phyloP scores from a whole-genome alignment of 73 alveolate genomes.

The Paramecium primaurelia region DNA sequence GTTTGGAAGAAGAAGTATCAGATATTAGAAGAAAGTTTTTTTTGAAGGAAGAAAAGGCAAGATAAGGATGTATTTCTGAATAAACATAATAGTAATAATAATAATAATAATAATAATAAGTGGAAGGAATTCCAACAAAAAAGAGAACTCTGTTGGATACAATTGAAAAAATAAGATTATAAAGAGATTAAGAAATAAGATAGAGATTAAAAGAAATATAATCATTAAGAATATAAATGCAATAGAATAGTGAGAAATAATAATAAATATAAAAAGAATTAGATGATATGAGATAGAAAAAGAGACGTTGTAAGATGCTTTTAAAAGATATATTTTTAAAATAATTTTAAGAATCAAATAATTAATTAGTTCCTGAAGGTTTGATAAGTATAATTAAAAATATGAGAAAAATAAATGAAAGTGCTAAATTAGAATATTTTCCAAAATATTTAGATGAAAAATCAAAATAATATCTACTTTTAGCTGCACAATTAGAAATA shows the following conservation, averaged over 20 bases:
- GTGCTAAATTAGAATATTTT: slow-evolving; percentile 29
- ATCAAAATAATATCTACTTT: neutral
- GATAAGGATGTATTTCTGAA: slow-evolving; percentile 39
- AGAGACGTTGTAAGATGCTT: neutral
- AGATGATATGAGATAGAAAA: slow-evolving; percentile 38
- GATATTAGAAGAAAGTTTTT: neutral
- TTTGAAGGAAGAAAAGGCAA: neutral
- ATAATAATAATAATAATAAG: neutral
- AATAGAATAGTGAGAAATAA: slow-evolving; percentile 9
- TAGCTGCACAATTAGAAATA: neutral
- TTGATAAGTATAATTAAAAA: neutral
- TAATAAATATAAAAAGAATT: neutral
- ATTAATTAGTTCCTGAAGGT: slow-evolving; percentile 26
- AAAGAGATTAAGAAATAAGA: neutral
- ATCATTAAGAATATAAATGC: neutral
- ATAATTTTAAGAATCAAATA: neutral
- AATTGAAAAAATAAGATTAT: neutral
- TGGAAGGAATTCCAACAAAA: neutral
- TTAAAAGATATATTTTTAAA: slow-evolving; percentile 32
- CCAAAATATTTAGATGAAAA: neutral
- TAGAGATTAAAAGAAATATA: neutral
- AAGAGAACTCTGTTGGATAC: slow-evolving; percentile 9
- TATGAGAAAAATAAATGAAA: slow-evolving; percentile 46
- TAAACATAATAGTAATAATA: too few species aligned
- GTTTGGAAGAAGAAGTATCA: neutral